Percentiles rank a stretch among this genome's conserved stretches.
Conservation (phyloP, 176 grass and related monocot genomes). For the Ensete glaucum region DNA sequence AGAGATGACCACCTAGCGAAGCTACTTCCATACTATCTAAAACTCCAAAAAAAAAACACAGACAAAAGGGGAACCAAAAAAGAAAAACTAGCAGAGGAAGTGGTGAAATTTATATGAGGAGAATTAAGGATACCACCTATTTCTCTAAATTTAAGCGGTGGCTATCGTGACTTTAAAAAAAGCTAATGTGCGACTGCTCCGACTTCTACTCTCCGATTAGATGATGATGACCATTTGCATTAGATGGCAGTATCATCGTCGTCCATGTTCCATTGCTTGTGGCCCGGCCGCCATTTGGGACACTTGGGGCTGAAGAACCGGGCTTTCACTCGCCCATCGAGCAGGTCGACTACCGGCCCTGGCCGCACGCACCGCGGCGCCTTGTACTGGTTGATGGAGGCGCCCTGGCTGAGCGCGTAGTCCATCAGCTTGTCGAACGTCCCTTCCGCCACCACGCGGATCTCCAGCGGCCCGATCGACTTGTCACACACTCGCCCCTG, state of each 20-base stretch:
- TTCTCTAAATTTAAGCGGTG: background rate
- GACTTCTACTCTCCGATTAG: background rate
- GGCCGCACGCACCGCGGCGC: conserved; percentile 81
- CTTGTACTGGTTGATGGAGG: conserved; percentile 99
- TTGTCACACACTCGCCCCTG: conserved; percentile 70
- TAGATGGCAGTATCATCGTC: background rate
- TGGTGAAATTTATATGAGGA: background rate
- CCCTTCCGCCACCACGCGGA: conserved; percentile 70
- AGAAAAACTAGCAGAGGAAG: background rate
- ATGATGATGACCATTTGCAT: background rate
- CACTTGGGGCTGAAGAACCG: conserved; percentile 82
- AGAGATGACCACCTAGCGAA: background rate
- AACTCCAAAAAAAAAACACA: background rate
- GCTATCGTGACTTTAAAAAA: too few relatives aligned
- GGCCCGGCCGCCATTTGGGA: conserved; percentile 75
- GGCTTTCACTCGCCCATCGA: conserved; percentile 50
- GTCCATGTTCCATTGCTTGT: conserved; percentile 61
- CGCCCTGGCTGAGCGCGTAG: conserved; percentile 81
- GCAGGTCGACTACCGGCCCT: conserved; percentile 68
- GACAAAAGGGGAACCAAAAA: background rate
- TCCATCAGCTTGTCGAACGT: conserved; percentile 99
- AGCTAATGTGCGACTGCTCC: background rate
- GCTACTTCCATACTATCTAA: background rate
- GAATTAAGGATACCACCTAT: background rate
- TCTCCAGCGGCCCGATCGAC: conserved; percentile 87